Conservation (phyloP, 2,329 filamentous ascomycete species). For the Corynespora cassiicola region DNA sequence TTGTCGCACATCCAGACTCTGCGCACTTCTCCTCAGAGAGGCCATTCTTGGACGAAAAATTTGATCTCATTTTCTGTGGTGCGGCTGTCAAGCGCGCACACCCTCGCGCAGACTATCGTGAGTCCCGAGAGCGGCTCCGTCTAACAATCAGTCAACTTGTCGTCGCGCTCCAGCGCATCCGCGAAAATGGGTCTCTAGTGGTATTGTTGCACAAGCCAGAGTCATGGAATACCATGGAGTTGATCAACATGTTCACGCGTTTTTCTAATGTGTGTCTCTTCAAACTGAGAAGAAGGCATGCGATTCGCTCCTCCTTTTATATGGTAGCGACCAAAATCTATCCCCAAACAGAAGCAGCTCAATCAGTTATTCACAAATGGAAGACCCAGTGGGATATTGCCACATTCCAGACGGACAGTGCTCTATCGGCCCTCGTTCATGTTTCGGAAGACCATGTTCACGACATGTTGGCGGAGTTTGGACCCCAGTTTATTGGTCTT, state of each 20-base stretch:
- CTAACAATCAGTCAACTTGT: constrained; percentile 54
- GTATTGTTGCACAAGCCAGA: constrained; percentile 59
- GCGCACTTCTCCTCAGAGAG: constrained; percentile 8
- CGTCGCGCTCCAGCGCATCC: constrained; percentile 55
- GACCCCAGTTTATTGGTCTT: no score
- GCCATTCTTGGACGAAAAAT: constrained; percentile 7
- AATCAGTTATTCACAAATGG: constrained; percentile 36
- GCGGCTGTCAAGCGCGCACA: constrained; percentile 53
- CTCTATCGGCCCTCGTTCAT: no score
- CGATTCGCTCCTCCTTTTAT: constrained; percentile 60
- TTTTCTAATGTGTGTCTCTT: constrained; percentile 53
- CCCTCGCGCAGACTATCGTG: constrained; percentile 11
- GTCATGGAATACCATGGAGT: constrained; percentile 41
- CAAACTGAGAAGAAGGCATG: constrained; percentile 53
- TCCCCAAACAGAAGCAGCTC: constrained; percentile 36
- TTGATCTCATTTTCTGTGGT: constrained; percentile 56
- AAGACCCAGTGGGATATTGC: constrained; percentile 17
- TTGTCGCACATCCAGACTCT: constrained; percentile 23
- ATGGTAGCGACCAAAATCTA: constrained; percentile 56
- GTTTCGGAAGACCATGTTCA: no score
- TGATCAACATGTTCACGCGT: constrained; percentile 49
- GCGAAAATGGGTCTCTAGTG: constrained; percentile 56
- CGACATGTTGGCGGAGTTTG: no score
- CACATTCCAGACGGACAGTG: constrained; percentile 19
- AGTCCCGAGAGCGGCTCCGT: constrained; percentile 44